Evolutionary conservation across 2,329 filamentous ascomycete genomes (phyloP).

Genomic region (Cadophora sp.): DNA sequence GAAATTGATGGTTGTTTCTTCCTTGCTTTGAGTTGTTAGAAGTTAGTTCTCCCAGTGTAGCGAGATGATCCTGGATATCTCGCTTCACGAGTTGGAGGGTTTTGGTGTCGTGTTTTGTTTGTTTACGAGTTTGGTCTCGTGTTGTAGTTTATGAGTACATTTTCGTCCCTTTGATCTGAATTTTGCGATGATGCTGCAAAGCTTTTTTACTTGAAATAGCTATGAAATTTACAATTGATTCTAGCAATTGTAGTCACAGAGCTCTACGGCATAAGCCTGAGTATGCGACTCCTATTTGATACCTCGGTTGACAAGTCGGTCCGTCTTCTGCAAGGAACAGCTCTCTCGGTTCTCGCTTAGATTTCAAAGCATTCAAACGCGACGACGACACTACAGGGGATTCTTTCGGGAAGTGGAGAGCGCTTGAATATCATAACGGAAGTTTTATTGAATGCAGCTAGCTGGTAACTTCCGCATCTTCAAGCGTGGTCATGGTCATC

Average conservation of each 20-base stretch:
- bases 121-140: not conserved
- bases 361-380: not conserved
- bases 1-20: not conserved
- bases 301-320: not conserved
- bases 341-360: not conserved
- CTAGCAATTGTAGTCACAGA: too few relatives aligned
- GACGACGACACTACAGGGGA: not conserved
- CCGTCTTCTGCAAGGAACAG: not conserved
- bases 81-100: not conserved
- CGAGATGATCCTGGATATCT: not conserved
- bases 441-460: not conserved
- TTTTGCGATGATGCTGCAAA: too few relatives aligned
- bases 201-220: too few relatives aligned
- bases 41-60: not conserved
- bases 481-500: not conserved
- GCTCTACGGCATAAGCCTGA: not conserved
- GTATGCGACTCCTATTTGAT: not conserved
- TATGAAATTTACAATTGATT: too few relatives aligned
- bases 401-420: not conserved
- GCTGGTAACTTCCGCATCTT: not conserved
- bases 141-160: not conserved
- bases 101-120: not conserved
- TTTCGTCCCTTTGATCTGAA: too few relatives aligned
- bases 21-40: slow-evolving; percentile 3
- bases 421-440: not conserved